Evolutionary conservation across 2,329 filamentous ascomycete genomes (phyloP), one percentile per base, ranked within the genome.

Genomic region (Trichophyton verrucosum): DNA sequence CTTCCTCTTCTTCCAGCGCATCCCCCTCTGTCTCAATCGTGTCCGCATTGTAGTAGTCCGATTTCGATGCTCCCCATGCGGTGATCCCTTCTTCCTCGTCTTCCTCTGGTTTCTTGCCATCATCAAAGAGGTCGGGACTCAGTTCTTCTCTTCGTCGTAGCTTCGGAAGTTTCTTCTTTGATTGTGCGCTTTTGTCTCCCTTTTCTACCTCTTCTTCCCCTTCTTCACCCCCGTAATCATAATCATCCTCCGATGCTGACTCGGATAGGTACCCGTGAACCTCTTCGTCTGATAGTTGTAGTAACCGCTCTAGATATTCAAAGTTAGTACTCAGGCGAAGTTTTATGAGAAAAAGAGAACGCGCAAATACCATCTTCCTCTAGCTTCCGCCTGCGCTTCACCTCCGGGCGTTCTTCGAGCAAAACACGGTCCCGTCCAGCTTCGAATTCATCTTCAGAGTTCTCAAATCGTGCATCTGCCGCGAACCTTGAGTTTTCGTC

Each of bases 401-500:
- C 85, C 44, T 84, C 82, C 13, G 87, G 89, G 38, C 81, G 87
- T 66, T 96, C 90, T 33, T 95, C 89, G 42, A 99, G 81, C 68
- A 92, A 75, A 64, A 99, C 85, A 70, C 89, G 87, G 74, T 99
- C 94, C 65, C 88, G 84, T 65, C 91, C 87, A 62, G 91, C 79
- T 69, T 92, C 89, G 72, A 96, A 95, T 71, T 96, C 90, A 73
- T 99, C 94, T 73, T 96, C 90, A 1, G 91, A 95, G 72, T 96
- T 87, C 65, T 91, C 89, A 67, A 99, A 86, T 74, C 95, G 90
- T 73, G 92, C 86, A 63, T 77, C 71, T 20, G 73, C 63, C 59
- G 71, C 69, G 58, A 72, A 77, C 61, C 71, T 75, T 38, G 70
- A 69, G 47, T 67, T 68, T 55, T 68, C 67, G 7, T 67, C 62